A percentile compares a stretch with the other conserved stretches of the same genome.
Evolutionary conservation across 306 rosid species (phyloP).

Genomic region (Begonia masoniana): DNA sequence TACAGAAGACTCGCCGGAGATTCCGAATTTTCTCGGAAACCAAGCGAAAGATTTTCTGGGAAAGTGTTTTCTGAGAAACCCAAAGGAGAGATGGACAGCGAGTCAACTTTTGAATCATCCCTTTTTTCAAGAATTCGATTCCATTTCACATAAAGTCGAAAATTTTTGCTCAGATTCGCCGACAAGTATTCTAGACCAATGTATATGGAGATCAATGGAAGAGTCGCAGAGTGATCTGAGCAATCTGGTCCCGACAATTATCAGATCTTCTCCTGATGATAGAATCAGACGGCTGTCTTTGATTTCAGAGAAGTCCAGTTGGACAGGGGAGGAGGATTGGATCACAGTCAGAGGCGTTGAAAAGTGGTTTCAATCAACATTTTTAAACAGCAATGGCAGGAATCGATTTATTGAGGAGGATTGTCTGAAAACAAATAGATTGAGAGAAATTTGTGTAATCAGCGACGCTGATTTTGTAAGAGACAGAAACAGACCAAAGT

Average conservation of each 20-base stretch:
- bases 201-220: constrained; percentile 45
- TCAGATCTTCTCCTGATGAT: not conserved
- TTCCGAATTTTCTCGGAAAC: constrained; percentile 47
- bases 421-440: no score
- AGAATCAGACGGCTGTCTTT: not conserved
- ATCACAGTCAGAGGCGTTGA: not conserved
- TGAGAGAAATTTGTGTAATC: no score
- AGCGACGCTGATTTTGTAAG: no score
- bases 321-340: not conserved
- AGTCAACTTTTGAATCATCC: constrained; percentile 67
- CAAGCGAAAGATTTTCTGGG: constrained; percentile 59
- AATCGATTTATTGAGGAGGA: no score
- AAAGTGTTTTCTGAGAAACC: constrained; percentile 57
- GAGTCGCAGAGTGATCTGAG: constrained; percentile 3
- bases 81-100: constrained; percentile 59
- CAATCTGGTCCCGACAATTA: not conserved
- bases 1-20: constrained; percentile 42
- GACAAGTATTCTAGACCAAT: constrained; percentile 69
- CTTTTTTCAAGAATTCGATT: constrained; percentile 33
- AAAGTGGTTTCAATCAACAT: no score
- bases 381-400: no score
- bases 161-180: constrained; percentile 51
- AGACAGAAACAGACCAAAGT: no score
- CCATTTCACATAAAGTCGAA: constrained; percentile 9
- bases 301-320: not conserved